These are phyloP conservation scores for Blastobotrys serpentis DNA, from an alignment of 1,139 yeast species.

Conservation along the genomic window DNA sequence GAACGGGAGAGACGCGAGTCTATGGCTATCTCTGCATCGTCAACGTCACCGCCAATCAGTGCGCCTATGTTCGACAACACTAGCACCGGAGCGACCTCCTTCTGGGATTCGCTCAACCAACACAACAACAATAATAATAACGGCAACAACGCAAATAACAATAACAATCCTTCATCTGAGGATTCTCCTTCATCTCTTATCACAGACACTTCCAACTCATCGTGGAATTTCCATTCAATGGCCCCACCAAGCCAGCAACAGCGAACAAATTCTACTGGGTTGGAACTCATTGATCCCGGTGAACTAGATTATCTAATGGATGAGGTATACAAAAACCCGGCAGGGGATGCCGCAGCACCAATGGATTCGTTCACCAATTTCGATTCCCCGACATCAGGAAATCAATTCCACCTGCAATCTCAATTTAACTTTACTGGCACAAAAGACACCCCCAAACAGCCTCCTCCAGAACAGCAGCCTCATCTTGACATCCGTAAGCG, in stretches of 20 bases:
- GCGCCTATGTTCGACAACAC: slow-evolving; percentile 7
- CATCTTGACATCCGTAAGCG: slow-evolving; percentile 31
- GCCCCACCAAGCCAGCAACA: slow-evolving; percentile 5
- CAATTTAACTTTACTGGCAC: background rate
- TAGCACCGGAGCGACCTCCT: slow-evolving; percentile 6
- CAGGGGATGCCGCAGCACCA: slow-evolving; percentile 19
- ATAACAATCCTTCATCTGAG: slow-evolving; percentile 1
- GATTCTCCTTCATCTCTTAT: slow-evolving; percentile 20
- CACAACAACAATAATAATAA: slow-evolving; percentile 3
- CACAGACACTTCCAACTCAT: slow-evolving; percentile 15
- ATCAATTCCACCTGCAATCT: slow-evolving; percentile 9
- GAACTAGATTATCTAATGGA: slow-evolving; percentile 27
- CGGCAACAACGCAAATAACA: slow-evolving; percentile 8
- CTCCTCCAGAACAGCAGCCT: slow-evolving; percentile 9
- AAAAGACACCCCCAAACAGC: slow-evolving; percentile 11
- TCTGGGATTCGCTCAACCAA: slow-evolving; percentile 8
- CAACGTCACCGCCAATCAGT: slow-evolving; percentile 1
- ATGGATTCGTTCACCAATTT: slow-evolving; percentile 22
- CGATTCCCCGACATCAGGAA: slow-evolving; percentile 9
- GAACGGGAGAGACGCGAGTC: slow-evolving; percentile 28
- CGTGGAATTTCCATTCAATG: slow-evolving; percentile 14
- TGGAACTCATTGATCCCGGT: slow-evolving; percentile 23
- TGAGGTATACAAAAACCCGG: slow-evolving; percentile 18
- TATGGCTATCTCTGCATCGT: slow-evolving; percentile 10
- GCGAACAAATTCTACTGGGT: background rate